These are phyloP conservation scores for Phytophthora megakarya DNA, from an alignment of 352 stramenopile species.

Conservation along the genomic window DNA sequence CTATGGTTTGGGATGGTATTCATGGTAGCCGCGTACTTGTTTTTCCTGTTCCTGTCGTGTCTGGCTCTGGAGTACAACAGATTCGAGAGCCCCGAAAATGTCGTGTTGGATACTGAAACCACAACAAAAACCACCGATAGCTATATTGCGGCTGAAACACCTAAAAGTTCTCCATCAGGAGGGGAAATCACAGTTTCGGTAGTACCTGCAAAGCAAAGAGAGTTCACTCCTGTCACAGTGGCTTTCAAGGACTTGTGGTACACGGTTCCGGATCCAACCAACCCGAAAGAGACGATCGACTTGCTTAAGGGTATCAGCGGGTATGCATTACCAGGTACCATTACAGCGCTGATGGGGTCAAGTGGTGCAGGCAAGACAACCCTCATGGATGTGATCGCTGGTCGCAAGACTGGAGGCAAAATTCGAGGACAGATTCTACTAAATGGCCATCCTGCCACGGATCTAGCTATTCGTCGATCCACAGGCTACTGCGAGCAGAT, in stretches of 20 bases:
- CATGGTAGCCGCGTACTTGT: constrained; percentile 22
- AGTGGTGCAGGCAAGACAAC: constrained; percentile 93
- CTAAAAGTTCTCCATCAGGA: neutral
- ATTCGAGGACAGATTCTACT: constrained; percentile 88
- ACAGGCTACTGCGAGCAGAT: constrained; percentile 80
- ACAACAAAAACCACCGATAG: neutral
- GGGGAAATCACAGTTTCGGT: neutral
- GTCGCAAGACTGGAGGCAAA: constrained; percentile 89
- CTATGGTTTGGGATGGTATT: constrained; percentile 33
- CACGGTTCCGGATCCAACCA: constrained; percentile 16
- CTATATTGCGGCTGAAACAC: constrained; percentile 3
- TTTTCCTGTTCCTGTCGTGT: constrained; percentile 21
- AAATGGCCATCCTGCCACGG: constrained; percentile 79
- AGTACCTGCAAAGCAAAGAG: neutral
- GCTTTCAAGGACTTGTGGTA: constrained; percentile 35
- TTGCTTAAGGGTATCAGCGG: constrained; percentile 69
- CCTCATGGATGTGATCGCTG: constrained; percentile 94
- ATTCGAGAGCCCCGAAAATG: constrained; percentile 21
- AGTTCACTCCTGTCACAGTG: constrained; percentile 8
- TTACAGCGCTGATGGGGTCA: constrained; percentile 79
- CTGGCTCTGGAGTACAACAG: constrained; percentile 15
- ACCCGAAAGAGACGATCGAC: constrained; percentile 32
- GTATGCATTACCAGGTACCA: constrained; percentile 48
- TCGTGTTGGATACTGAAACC: neutral
- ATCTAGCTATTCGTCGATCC: constrained; percentile 35